Conservation (phyloP, 2,329 filamentous ascomycete genomes). For the Chaetomiaceae sp. region DNA sequence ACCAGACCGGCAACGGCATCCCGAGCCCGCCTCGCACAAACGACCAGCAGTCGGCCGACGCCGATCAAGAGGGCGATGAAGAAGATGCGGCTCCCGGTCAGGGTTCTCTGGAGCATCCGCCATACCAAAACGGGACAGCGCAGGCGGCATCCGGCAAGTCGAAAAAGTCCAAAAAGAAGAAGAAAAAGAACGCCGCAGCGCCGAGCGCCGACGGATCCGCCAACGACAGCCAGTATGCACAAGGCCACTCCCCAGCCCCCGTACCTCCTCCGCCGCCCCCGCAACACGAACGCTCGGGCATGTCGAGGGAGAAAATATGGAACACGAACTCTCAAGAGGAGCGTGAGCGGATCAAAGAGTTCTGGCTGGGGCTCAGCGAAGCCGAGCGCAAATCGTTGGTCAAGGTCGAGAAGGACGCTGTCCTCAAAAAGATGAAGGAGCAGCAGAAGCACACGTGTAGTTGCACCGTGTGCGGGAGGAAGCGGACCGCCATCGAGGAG, state of each 20-base stretch:
- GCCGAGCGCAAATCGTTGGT: constrained; percentile 92
- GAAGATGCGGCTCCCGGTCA: constrained; percentile 40
- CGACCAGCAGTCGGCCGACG: constrained; percentile 42
- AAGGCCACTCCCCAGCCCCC: constrained; percentile 9
- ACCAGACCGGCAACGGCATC: constrained; percentile 38
- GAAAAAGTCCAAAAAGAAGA: constrained; percentile 66
- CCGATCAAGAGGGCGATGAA: constrained; percentile 51
- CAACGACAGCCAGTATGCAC: constrained; percentile 21
- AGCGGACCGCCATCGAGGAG: constrained; percentile 95
- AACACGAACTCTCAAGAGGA: constrained; percentile 93
- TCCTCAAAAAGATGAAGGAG: constrained; percentile 99
- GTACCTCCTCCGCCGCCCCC: constrained; percentile 18
- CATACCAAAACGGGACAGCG: constrained; percentile 32
- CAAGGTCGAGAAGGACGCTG: constrained; percentile 97
- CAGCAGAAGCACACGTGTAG: constrained; percentile 99
- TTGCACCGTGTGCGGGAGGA: constrained; percentile 93
- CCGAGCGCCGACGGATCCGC: constrained; percentile 14
- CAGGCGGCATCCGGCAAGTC: constrained; percentile 36
- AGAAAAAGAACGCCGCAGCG: constrained; percentile 47
- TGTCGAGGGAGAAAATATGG: constrained; percentile 87
- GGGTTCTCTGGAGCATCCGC: constrained; percentile 38
- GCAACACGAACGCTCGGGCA: constrained; percentile 36
- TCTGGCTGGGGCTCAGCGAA: constrained; percentile 92
- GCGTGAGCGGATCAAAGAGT: constrained; percentile 94
- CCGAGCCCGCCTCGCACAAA: constrained; percentile 34